A percentile compares a stretch with the other conserved stretches of the same genome.
Evolutionary conservation across 768 basidiomycete genomes (phyloP).

Genomic region (Lentinula aciculospora): DNA sequence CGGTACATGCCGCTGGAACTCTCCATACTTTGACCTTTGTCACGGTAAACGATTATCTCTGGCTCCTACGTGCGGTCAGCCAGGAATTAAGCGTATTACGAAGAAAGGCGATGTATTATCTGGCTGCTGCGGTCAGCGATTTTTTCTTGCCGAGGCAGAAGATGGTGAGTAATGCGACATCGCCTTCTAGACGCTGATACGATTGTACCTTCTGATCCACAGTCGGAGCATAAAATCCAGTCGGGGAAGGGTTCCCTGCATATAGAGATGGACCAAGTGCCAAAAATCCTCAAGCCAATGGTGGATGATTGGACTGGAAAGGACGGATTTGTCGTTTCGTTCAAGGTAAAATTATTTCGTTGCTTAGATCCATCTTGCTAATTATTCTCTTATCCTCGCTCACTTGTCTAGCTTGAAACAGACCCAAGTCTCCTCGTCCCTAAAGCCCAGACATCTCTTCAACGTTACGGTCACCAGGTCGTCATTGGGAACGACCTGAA

Average conservation of each 20-base stretch:
- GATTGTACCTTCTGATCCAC: neutral
- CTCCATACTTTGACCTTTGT: constrained; percentile 87
- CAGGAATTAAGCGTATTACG: constrained; percentile 70
- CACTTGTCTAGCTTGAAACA: constrained; percentile 75
- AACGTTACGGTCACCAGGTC: constrained; percentile 94
- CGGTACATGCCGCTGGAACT: constrained; percentile 65
- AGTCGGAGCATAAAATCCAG: constrained; percentile 99
- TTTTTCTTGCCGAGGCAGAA: constrained; percentile 92
- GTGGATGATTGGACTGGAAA: constrained; percentile 86
- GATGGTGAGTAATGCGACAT: constrained; percentile 51
- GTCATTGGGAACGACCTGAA: constrained; percentile 97
- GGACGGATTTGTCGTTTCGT: constrained; percentile 90
- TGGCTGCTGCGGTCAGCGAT: constrained; percentile 97
- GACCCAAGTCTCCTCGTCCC: constrained; percentile 79
- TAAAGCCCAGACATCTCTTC: constrained; percentile 82
- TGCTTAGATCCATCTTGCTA: neutral
- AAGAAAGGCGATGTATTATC: constrained; percentile 83
- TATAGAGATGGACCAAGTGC: constrained; percentile 99
- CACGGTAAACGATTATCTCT: constrained; percentile 95
- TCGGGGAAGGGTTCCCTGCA: constrained; percentile 90
- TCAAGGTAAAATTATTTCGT: constrained; percentile 68
- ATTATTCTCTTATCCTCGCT: neutral
- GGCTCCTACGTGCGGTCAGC: constrained; percentile 79
- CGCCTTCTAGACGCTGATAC: neutral
- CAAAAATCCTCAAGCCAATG: constrained; percentile 90